Evolutionary conservation across 192 early-diverging fungal species (phyloP).

Genomic region (Helicostylum pulchrum): DNA sequence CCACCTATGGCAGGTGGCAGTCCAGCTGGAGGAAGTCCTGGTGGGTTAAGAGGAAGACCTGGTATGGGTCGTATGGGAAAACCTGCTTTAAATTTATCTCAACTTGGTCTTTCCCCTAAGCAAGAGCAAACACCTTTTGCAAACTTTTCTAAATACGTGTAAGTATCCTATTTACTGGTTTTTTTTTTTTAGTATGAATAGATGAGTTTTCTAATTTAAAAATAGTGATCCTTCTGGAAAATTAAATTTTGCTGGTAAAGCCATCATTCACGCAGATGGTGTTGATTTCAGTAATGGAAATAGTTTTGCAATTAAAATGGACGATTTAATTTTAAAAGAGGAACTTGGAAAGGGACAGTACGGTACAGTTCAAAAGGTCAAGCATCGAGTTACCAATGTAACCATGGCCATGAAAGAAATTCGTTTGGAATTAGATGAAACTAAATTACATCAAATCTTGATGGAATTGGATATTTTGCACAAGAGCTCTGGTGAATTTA

Average conservation of each 20-base stretch:
- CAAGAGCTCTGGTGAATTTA: conserved; percentile 78
- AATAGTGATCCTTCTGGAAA: conserved; percentile 78
- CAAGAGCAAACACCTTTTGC: conserved; percentile 53
- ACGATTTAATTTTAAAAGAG: conserved; percentile 71
- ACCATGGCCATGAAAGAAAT: conserved; percentile 92
- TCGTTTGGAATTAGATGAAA: conserved; percentile 86
- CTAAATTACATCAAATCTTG: conserved; percentile 87
- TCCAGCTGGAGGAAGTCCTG: neutral
- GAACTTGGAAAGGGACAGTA: conserved; percentile 91
- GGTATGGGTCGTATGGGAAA: conserved; percentile 8
- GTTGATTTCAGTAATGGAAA: conserved; percentile 90
- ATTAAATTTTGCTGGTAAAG: conserved; percentile 90
- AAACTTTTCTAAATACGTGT: conserved; percentile 69
- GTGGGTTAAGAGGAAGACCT: conserved; percentile 6
- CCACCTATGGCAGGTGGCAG: conserved; percentile 20
- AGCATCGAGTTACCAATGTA: conserved; percentile 81
- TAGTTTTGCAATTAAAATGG: conserved; percentile 85
- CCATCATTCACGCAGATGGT: conserved; percentile 83
- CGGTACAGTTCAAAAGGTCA: conserved; percentile 89
- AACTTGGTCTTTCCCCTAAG: conserved; percentile 25
- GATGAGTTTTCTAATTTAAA: neutral
- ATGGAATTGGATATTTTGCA: conserved; percentile 96
- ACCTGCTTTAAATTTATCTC: conserved; percentile 27
- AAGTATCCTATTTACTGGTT: conserved; percentile 24
- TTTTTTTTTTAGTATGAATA: conserved; percentile 7